Conservation (phyloP, 2,329 filamentous ascomycete species). For the Ceratocystis destructans region DNA sequence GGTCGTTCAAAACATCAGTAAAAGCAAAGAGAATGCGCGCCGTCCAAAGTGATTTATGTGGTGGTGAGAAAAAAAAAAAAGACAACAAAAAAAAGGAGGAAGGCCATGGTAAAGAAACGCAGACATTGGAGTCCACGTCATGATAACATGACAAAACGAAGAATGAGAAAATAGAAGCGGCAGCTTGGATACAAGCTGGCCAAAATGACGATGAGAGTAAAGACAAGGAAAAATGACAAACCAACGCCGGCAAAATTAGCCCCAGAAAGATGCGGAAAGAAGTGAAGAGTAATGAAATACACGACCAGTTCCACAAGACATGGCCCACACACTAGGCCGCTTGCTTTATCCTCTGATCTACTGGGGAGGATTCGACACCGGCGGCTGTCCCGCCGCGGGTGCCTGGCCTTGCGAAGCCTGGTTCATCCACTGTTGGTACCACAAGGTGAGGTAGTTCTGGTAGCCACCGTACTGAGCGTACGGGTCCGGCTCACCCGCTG, state of each 20-base stretch:
- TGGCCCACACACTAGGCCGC: background rate
- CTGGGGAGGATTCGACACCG: constrained; percentile 19
- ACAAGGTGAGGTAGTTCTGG: constrained; percentile 63
- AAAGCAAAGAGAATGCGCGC: constrained; percentile 12
- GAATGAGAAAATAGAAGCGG: background rate
- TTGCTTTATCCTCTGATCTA: background rate
- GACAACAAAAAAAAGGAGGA: background rate
- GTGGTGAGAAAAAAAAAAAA: background rate
- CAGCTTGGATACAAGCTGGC: background rate
- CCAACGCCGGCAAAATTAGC: background rate
- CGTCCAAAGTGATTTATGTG: constrained; percentile 10
- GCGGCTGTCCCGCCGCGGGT: constrained; percentile 19
- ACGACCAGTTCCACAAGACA: constrained; percentile 1
- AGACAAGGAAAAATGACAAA: background rate
- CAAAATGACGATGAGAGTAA: constrained; percentile 1
- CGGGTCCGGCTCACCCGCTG: constrained; percentile 43
- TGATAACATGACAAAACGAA: background rate
- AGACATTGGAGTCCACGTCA: background rate
- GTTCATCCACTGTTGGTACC: constrained; percentile 55
- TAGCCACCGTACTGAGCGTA: constrained; percentile 78
- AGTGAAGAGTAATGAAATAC: constrained; percentile 8
- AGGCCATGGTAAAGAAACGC: constrained; percentile 1
- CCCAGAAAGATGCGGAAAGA: constrained; percentile 12
- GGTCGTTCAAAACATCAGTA: constrained; percentile 11
- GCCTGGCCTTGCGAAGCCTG: constrained; percentile 30